Percentiles rank a stretch among this genome's conserved stretches.
Evolutionary conservation across 1,284 basidiomycete species (phyloP).

Genomic region (Naganishia sp.): DNA sequence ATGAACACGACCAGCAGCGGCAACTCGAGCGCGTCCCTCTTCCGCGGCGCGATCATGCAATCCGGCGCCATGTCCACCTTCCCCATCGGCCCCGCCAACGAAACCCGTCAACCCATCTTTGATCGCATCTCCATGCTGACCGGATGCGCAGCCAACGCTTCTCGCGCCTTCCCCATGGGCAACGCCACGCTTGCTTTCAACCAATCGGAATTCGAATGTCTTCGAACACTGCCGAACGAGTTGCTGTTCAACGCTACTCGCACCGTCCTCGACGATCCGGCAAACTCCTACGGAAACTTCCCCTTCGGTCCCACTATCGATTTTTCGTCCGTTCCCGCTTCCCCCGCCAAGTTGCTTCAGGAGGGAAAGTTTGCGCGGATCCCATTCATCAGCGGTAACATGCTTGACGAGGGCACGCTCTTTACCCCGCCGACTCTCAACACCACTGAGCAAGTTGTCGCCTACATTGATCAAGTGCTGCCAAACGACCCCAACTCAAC

Average conservation of each 20-base stretch:
- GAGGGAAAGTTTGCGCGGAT: constrained; percentile 45
- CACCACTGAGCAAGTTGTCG: constrained; percentile 31
- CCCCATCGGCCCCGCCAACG: constrained; percentile 39
- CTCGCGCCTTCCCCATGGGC: constrained; percentile 30
- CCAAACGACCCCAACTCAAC: constrained; percentile 24
- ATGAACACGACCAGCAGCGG: neutral
- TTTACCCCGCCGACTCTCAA: constrained; percentile 41
- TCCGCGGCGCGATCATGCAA: constrained; percentile 53
- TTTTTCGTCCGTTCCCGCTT: constrained; percentile 47
- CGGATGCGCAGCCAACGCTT: constrained; percentile 36
- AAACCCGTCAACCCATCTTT: constrained; percentile 44
- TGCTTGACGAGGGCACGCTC: constrained; percentile 48
- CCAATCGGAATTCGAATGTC: constrained; percentile 42
- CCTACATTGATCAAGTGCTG: constrained; percentile 35
- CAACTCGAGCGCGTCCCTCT: constrained; percentile 34
- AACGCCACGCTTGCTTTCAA: constrained; percentile 34
- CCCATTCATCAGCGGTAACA: constrained; percentile 52
- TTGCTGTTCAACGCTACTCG: constrained; percentile 40
- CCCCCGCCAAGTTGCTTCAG: constrained; percentile 44
- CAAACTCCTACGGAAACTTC: constrained; percentile 20
- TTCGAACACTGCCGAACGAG: constrained; percentile 41
- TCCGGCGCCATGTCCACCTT: constrained; percentile 47
- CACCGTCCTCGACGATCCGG: neutral
- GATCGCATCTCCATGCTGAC: constrained; percentile 39
- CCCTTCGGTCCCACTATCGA: constrained; percentile 45